Base-by-base conservation (phyloP, 768 basidiomycete genomes). In the Sistotremastrum suecicum region DNA sequence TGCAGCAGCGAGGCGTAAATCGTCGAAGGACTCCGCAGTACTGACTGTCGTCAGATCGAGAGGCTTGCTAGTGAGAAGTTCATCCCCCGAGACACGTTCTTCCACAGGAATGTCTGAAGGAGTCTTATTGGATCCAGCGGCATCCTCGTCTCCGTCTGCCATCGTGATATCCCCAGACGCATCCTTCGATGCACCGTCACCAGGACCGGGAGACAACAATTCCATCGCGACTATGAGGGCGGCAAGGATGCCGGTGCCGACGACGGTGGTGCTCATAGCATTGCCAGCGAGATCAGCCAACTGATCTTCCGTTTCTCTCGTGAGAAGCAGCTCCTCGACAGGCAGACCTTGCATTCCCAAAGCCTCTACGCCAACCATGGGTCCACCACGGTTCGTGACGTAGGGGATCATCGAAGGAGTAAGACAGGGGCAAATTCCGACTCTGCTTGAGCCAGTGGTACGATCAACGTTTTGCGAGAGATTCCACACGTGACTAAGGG, bases 401-500 rank as follows among this genome's bases (percentile, higher is more conserved):
- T 90, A 97, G 0, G 92, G 87, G 50, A 95, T 95, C 90, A 94
- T 95, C 31, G 86, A 81, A 1, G 92, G 92, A 0, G 92, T 97
- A 11, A 97, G 75, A 62, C 92, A 97, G 0, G 86, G 86, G 52
- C 83, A 87, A 46, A 95, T 85, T 20, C 91, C 92, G 7, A 79
- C 65, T 60, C 79, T 81, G 53, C 71, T 75, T 0, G 84, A 81
- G 5, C 85, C 84, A 39, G 82, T 89, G 30, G 83, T 83, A 9
- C 92, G 77, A 61, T 97, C 92, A 28, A 95, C 92, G 54, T 97
- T 97, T 63, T 97, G 92, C 2, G 88, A 91, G 4, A 97, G 71
- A 61, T 97, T 97, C 91, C 91, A 95, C 1, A 97, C 85, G 62
- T 80, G 72, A 2, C 87, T 90, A n/a, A 42, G 43, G 9, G 3